Percentiles rank a stretch among this genome's conserved stretches.
Conservation (phyloP, 257 asterid species). For the Ilex asprella region DNA sequence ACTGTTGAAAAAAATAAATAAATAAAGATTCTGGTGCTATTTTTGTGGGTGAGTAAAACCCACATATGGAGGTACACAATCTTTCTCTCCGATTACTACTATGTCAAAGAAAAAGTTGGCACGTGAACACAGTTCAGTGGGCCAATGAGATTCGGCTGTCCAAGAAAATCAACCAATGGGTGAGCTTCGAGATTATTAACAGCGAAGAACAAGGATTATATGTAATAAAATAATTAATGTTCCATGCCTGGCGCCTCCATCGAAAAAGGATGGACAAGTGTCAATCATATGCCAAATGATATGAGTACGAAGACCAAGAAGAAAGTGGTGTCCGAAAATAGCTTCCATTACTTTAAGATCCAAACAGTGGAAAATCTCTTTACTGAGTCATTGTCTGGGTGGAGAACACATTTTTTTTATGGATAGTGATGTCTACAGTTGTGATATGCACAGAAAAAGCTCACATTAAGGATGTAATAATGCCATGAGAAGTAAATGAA, state of each 20-base stretch:
- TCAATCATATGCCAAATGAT: constrained; percentile 15
- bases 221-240: constrained; percentile 7
- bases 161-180: constrained; percentile 5
- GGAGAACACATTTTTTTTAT: too few relatives aligned
- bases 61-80: too few relatives aligned
- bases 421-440: too few relatives aligned
- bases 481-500: too few relatives aligned
- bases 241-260: not conserved
- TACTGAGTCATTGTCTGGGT: constrained; percentile 1
- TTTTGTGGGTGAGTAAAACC: too few relatives aligned
- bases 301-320: constrained; percentile 5
- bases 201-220: constrained; percentile 1
- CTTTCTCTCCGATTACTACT: too few relatives aligned
- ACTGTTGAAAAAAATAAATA: too few relatives aligned
- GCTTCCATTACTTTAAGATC: not conserved
- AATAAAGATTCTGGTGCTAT: too few relatives aligned
- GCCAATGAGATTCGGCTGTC: constrained; percentile 14
- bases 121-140: constrained; percentile 16
- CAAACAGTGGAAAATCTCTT: not conserved
- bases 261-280: constrained; percentile 18
- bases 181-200: not conserved
- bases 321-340: not conserved
- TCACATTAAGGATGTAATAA: too few relatives aligned
- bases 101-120: too few relatives aligned
- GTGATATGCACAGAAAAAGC: too few relatives aligned